Evolutionary conservation across 2,329 filamentous ascomycete genomes (phyloP).

Genomic region (Domatiomyces globalis): DNA sequence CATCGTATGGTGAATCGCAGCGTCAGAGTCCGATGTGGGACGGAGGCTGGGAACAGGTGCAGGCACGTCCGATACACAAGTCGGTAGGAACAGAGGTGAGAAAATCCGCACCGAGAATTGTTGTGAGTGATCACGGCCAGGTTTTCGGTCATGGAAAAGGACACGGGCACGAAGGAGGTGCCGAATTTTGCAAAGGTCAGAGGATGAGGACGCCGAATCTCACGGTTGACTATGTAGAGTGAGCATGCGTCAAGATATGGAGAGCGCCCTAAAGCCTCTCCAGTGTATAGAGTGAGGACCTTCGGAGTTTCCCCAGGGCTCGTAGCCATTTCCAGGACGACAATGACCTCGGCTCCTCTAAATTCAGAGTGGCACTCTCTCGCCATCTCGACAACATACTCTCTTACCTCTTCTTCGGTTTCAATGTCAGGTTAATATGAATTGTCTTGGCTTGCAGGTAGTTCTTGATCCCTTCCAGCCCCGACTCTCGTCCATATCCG

Average conservation of each 20-base stretch:
- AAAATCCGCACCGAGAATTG: not conserved
- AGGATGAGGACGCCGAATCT: not conserved
- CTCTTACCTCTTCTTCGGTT: not conserved
- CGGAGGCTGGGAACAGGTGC: not conserved
- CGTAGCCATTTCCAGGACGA: no score
- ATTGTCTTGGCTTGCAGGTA: conserved; percentile 15
- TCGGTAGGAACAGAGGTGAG: not conserved
- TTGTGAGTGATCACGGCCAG: not conserved
- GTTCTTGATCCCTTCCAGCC: conserved; percentile 11
- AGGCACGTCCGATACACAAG: not conserved
- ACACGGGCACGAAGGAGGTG: not conserved
- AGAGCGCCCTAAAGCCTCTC: no score
- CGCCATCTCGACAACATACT: no score
- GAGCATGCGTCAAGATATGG: not conserved
- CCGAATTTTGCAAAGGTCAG: no score
- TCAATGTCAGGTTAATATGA: conserved; percentile 11
- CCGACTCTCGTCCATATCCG: conserved; percentile 44
- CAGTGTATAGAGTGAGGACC: no score
- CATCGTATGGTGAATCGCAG: not conserved
- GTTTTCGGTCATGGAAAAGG: not conserved
- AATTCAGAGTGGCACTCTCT: no score
- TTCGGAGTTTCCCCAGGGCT: no score
- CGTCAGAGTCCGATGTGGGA: not conserved
- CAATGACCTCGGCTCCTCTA: no score
- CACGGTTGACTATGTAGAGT: not conserved